Base-by-base conservation (phyloP, 2,329 filamentous ascomycete genomes). In the Colletotrichum australisinense region DNA sequence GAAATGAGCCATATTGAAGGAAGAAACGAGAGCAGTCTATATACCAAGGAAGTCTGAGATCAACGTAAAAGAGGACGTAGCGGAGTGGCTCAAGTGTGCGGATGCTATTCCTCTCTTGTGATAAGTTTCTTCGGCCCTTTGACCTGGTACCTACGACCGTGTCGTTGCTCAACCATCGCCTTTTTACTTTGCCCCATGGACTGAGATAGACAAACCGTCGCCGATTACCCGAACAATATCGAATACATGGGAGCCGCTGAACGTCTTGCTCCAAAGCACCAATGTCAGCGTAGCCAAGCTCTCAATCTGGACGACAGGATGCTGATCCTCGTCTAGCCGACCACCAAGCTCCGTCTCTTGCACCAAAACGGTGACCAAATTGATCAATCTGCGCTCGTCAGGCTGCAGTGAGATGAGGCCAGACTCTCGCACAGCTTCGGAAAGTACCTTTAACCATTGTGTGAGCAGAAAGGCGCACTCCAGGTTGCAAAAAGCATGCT, bases 401-500 rank as follows among this genome's bases (percentile, higher is more conserved):
- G 32, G 49, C 12, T 69, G 64, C 22, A 79, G 73, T 3, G 26
- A 63, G 26, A 28, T 28, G 26, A 28, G 26, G 2, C 26, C 76
- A 76, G 69, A 22, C 74, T 52, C 16, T 26, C 28, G 22, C 70
- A 77, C 24, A 78, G 60, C 46, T 63, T 75, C 30, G 26, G 55
- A 58, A 8, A 58, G 3, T 16, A 58, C 49, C 26, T 74, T 77
- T 2, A 84, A 79, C 86, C 86, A 88, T 69, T 85, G 83, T 58
- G 80, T 83, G 1, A 87, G 78, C 5, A 87, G 73, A 1, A 87
- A 76, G 0, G 88, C 87, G 68, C 87, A 89, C 75, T 89, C 87
- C 19, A 89, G 78, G 72, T 85, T 88, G 78, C 86, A 88, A 6
- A 89, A 80, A 1, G 86, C 87, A 75, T 89, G 88, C 75, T 89